phyloP scores from a whole-genome alignment of 768 basidiomycete species.

The Boletus vermiculosoides region DNA sequence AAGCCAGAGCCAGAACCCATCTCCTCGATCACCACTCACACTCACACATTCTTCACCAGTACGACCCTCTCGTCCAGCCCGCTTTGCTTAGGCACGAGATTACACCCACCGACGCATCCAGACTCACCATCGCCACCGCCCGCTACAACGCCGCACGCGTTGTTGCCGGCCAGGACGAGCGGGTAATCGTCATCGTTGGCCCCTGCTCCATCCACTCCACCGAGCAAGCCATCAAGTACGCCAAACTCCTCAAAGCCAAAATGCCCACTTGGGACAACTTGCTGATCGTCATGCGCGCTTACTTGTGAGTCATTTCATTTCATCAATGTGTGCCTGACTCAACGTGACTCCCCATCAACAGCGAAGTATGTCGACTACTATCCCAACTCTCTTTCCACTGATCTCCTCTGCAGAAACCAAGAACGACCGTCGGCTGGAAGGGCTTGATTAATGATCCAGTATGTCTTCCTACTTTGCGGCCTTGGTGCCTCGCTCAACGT shows the following conservation, averaged over 20 bases:
- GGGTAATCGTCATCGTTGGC: constrained; percentile 88
- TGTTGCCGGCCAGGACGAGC: constrained; percentile 80
- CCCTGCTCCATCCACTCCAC: constrained; percentile 95
- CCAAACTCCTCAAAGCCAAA: constrained; percentile 66
- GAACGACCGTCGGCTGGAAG: constrained; percentile 98
- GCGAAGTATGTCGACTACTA: constrained; percentile 35
- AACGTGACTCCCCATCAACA: constrained; percentile 33
- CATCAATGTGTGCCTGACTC: constrained; percentile 24
- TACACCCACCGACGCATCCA: constrained; percentile 59
- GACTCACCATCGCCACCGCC: constrained; percentile 74
- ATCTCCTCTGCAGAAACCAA: constrained; percentile 67
- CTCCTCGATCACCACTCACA: constrained; percentile 12
- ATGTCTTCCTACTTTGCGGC: background rate
- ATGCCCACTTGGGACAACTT: constrained; percentile 70
- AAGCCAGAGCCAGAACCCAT: constrained; percentile 26
- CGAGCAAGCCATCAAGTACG: constrained; percentile 82
- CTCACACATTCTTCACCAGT: constrained; percentile 44
- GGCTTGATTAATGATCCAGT: constrained; percentile 89
- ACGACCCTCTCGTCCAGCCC: constrained; percentile 95
- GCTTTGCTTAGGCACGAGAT: constrained; percentile 88
- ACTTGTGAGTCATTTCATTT: constrained; percentile 70
- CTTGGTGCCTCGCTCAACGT: background rate
- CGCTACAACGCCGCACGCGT: constrained; percentile 78
- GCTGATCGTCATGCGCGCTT: constrained; percentile 92
- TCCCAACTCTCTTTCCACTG: background rate